These are phyloP conservation scores for Neonectria sp. DNA, from an alignment of 2,329 filamentous ascomycete genomes.

Conservation along the genomic window DNA sequence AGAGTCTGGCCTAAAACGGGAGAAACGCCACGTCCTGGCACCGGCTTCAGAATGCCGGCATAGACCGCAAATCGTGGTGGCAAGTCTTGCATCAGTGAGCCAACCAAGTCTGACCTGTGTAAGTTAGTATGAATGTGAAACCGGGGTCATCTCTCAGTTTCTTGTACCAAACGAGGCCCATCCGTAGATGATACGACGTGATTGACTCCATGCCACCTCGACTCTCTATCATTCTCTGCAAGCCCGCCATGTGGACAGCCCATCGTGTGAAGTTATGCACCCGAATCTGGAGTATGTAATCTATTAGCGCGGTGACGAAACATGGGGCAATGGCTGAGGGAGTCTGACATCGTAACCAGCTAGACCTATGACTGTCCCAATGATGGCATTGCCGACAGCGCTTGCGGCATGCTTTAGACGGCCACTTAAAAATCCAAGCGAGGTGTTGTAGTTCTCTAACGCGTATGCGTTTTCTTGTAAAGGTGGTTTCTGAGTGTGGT, in stretches of 20 bases:
- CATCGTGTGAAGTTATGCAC: neutral
- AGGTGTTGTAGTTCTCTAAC: neutral
- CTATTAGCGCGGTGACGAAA: neutral
- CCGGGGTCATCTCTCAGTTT: neutral
- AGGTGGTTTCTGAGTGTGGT: neutral
- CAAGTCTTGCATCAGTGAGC: neutral
- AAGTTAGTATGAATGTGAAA: neutral
- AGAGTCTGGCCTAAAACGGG: neutral
- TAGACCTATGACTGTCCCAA: neutral
- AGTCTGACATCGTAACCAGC: neutral
- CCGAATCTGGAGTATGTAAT: neutral
- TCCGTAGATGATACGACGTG: conserved; percentile 9
- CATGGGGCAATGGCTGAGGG: no score
- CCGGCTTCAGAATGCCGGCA: neutral
- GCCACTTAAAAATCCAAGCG: neutral
- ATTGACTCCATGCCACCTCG: neutral
- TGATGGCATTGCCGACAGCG: neutral
- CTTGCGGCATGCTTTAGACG: neutral
- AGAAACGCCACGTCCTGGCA: neutral
- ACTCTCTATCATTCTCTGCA: neutral
- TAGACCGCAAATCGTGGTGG: neutral
- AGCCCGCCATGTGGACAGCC: neutral
- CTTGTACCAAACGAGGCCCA: neutral
- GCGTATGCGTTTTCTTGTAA: neutral
- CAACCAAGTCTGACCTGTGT: neutral